Evolutionary conservation across 257 asterid genomes (phyloP).

Genomic region (Fraxinus pennsylvanica): DNA sequence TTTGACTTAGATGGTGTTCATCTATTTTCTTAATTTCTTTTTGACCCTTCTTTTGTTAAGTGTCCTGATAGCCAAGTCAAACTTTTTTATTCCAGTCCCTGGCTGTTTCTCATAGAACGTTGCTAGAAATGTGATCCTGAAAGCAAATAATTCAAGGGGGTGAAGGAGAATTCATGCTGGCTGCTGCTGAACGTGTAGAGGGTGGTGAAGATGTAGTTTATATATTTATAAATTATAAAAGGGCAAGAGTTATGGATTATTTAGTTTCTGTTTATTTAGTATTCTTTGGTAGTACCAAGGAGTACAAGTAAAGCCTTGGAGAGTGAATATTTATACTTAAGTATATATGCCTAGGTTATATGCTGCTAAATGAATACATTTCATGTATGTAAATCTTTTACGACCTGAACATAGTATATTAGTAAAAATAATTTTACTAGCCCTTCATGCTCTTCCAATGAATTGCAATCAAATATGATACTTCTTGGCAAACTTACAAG

Average conservation of each 20-base stretch:
- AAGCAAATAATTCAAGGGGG: background rate
- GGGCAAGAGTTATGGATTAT: background rate
- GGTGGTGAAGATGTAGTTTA: background rate
- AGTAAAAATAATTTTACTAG: too few relatives aligned
- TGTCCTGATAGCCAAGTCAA: background rate
- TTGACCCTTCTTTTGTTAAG: slow-evolving; percentile 7
- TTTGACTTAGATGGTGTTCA: slow-evolving; percentile 7
- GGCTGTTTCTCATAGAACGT: background rate
- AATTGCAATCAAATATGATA: too few relatives aligned
- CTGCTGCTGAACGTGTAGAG: background rate
- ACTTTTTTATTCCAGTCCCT: background rate
- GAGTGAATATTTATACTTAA: background rate
- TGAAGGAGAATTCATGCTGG: background rate
- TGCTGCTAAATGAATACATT: background rate
- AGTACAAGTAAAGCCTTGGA: background rate
- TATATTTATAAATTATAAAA: too few relatives aligned
- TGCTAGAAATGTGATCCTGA: background rate
- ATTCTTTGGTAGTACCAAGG: background rate
- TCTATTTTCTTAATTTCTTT: slow-evolving; percentile 15
- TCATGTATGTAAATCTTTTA: background rate
- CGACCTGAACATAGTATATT: background rate
- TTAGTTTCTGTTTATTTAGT: background rate
- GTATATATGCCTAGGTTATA: background rate
- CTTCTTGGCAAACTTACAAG: background rate
- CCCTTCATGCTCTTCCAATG: background rate